Conservation (phyloP, 352 stramenopile genomes). For the Pythium sp. region DNA sequence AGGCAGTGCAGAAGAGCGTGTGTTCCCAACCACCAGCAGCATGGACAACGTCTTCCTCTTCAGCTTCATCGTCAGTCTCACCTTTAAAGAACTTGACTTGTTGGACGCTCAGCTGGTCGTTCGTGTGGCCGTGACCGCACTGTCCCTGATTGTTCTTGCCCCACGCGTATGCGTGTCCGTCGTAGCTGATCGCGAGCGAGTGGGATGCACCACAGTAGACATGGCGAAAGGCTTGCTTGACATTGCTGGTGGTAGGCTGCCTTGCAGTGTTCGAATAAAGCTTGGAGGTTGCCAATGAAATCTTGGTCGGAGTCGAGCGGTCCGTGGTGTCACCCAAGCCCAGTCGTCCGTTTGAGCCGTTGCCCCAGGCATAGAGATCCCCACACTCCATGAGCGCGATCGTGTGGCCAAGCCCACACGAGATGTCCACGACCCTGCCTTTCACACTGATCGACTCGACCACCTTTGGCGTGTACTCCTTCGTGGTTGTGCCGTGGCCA, state of each 20-base stretch:
- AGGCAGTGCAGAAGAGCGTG: constrained; percentile 64
- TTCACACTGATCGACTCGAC: constrained; percentile 65
- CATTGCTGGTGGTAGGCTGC: background rate
- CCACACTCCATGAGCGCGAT: constrained; percentile 57
- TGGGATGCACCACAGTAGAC: constrained; percentile 79
- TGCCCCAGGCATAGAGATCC: constrained; percentile 81
- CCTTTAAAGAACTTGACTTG: constrained; percentile 56
- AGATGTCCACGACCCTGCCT: constrained; percentile 49
- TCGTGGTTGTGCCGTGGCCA: constrained; percentile 65
- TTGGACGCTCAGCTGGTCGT: constrained; percentile 59
- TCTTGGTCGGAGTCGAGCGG: constrained; percentile 43
- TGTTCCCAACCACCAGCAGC: constrained; percentile 81
- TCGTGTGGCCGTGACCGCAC: constrained; percentile 74
- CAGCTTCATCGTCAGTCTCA: constrained; percentile 23
- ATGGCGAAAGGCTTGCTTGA: constrained; percentile 24
- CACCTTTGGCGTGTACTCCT: constrained; percentile 63
- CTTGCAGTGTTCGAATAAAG: background rate
- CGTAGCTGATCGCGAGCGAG: constrained; percentile 55
- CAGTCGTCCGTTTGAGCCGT: constrained; percentile 81
- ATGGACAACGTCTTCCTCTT: constrained; percentile 38
- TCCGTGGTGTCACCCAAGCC: constrained; percentile 79
- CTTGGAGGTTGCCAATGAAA: background rate
- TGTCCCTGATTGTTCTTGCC: constrained; percentile 88
- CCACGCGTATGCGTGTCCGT: constrained; percentile 62
- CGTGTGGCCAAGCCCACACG: constrained; percentile 67